phyloP scores from a whole-genome alignment of 2,329 filamentous ascomycete genomes.

The Colletotrichum tamarilloi region DNA sequence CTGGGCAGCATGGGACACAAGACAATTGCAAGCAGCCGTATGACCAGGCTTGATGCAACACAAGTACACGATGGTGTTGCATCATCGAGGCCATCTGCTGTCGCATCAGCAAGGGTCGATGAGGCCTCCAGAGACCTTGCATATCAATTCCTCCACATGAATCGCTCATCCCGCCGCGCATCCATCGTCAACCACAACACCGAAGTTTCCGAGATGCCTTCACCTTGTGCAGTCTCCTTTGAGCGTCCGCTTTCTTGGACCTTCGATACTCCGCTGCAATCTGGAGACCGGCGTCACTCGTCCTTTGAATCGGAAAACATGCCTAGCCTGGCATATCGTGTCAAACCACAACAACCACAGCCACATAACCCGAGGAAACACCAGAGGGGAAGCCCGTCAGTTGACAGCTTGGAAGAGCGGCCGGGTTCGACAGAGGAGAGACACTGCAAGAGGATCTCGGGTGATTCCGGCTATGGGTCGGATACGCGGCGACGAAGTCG shows the following conservation, averaged over 20 bases:
- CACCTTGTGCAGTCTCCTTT: background rate
- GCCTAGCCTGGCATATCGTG: slow-evolving; percentile 2
- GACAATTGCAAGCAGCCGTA: background rate
- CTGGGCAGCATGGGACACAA: slow-evolving; percentile 8
- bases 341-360: background rate
- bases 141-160: slow-evolving; percentile 16
- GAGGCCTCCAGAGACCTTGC: slow-evolving; percentile 22
- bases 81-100: background rate
- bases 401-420: slow-evolving; percentile 1
- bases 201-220: background rate
- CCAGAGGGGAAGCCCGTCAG: slow-evolving; percentile 1
- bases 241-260: background rate
- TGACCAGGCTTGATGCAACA: background rate
- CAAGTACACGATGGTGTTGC: background rate
- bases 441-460: slow-evolving; percentile 12
- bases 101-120: background rate
- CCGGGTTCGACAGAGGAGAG: background rate
- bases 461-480: slow-evolving; percentile 24
- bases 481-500: background rate
- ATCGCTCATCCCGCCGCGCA: slow-evolving; percentile 2
- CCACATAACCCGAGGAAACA: slow-evolving; percentile 3
- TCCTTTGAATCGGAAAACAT: background rate
- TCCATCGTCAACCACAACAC: background rate
- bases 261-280: background rate
- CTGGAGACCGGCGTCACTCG: background rate